A percentile compares a stretch with the other conserved stretches of the same genome.
Conservation (phyloP, 1,284 basidiomycete genomes). For the Ganoderma resinaceum region DNA sequence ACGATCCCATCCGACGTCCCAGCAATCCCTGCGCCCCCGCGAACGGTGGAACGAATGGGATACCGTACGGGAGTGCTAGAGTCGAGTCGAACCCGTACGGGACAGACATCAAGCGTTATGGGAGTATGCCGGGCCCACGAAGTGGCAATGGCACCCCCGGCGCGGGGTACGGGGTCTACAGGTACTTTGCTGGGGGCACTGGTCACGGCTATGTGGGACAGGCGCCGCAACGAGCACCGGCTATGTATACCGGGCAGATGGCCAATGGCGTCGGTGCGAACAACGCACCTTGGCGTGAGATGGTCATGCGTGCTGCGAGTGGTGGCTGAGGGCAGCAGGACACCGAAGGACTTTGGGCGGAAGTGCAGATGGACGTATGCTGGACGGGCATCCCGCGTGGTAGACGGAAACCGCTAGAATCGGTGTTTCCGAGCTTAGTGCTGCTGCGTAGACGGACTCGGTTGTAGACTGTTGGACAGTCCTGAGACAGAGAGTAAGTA, state of each 20-base stretch:
- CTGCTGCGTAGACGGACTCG: neutral
- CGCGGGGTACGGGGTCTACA: neutral
- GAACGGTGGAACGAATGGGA: neutral
- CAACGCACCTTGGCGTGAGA: constrained; percentile 26
- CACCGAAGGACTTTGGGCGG: neutral
- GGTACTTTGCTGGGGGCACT: neutral
- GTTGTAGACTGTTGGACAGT: neutral
- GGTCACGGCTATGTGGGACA: neutral
- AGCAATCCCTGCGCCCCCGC: constrained; percentile 29
- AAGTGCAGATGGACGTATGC: neutral
- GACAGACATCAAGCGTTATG: constrained; percentile 33
- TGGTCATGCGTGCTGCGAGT: constrained; percentile 28
- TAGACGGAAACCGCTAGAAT: neutral
- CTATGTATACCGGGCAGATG: constrained; percentile 7
- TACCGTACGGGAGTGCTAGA: constrained; percentile 27
- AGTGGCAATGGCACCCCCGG: constrained; percentile 8
- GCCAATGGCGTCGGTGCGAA: constrained; percentile 3
- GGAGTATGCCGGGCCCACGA: constrained; percentile 30
- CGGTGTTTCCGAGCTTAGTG: neutral
- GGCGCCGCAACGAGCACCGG: neutral
- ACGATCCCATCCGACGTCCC: constrained; percentile 31
- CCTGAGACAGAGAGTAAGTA: neutral
- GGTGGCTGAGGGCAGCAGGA: neutral
- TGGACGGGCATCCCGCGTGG: constrained; percentile 1
- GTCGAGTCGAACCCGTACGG: too few species aligned